Base-by-base conservation (phyloP, 2,329 filamentous ascomycete species). In the Biscogniauxia sp. region DNA sequence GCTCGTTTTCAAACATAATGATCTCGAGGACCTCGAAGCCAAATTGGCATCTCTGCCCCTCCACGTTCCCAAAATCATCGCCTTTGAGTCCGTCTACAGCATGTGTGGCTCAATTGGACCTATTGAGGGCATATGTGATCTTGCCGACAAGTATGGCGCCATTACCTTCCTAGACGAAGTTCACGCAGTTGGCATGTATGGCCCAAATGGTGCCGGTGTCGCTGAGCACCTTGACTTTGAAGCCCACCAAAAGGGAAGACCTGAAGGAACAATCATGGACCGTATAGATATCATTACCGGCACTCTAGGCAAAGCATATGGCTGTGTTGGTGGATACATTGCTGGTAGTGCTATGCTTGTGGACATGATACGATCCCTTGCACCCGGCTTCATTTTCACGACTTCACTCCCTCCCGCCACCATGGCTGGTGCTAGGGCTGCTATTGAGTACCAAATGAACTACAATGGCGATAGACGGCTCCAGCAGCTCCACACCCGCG, bases 171-270 rank as follows among this genome's bases (percentile, higher is more conserved):
- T 97, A 74, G 95, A 99, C 74, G 95, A 99, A 86, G 95, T 99
- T 63, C 95, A 99, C 79, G 95, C 95, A 52, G 95, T 99, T 20
- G 95, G 95, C 74, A 98, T 99, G 95, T 99, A 99, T 77, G 95
- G 95, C 73, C 93, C 95, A 73, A 88, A 92, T 71, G 95, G 95
- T 64, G 95, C 93, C 60, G 95, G 95, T 77, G 95, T 99, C 52
- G 95, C 95, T 37, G 95, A 99, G 80, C 95, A 99, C 76, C 87
- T 99, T 55, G 94, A 99, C 74, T 99, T 90, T 73, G 92, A 96
- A 73, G 88, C 90, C 8, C 93, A 98, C 75, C 82, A 84, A 61
- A 85, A 87, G 58, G 92, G 93, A 60, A 83, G 84, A 67, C 88
- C 92, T 11, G 77, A 84, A 65, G 93, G 94, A 64, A 97, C 93